Conservation (phyloP, 2,329 filamentous ascomycete species). For the Epicoccum nigrum region DNA sequence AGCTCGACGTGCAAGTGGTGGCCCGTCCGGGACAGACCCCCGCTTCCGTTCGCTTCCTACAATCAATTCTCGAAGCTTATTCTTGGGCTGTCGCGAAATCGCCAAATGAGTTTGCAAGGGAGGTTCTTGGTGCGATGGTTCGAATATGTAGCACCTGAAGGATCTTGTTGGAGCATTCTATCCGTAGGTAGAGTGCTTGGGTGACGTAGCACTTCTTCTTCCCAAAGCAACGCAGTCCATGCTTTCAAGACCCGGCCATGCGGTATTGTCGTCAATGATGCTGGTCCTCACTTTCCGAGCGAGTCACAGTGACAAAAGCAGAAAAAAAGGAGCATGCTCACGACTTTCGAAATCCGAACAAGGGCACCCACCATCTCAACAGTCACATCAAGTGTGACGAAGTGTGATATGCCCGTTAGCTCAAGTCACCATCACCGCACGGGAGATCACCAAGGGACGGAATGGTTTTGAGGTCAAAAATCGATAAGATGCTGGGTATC, state of each 20-base stretch:
- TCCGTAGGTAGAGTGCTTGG: not conserved
- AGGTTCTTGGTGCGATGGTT: conserved; percentile 12
- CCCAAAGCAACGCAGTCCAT: not conserved
- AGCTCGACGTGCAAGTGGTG: conserved; percentile 20
- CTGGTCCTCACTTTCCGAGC: not conserved
- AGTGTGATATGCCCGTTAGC: conserved; percentile 17
- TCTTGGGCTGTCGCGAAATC: conserved; percentile 26
- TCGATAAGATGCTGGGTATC: conserved; percentile 28
- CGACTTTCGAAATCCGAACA: conserved; percentile 5
- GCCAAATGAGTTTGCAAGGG: conserved; percentile 5
- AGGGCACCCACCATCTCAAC: conserved; percentile 32
- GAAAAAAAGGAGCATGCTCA: conserved; percentile 10
- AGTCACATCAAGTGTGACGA: conserved; percentile 25
- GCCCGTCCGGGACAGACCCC: conserved; percentile 10
- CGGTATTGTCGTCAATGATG: conserved; percentile 1
- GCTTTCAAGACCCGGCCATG: not conserved
- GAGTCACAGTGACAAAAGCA: not conserved
- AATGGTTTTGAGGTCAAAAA: not conserved
- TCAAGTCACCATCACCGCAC: conserved; percentile 6
- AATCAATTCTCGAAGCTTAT: conserved; percentile 28
- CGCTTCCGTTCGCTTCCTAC: conserved; percentile 25
- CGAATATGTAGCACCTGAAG: conserved; percentile 6
- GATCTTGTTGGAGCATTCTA: conserved; percentile 5
- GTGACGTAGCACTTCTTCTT: conserved; percentile 14
- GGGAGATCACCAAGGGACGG: conserved; percentile 8